Base-by-base conservation (phyloP, 2,329 filamentous ascomycete species). In the Fusarium mundagurra region DNA sequence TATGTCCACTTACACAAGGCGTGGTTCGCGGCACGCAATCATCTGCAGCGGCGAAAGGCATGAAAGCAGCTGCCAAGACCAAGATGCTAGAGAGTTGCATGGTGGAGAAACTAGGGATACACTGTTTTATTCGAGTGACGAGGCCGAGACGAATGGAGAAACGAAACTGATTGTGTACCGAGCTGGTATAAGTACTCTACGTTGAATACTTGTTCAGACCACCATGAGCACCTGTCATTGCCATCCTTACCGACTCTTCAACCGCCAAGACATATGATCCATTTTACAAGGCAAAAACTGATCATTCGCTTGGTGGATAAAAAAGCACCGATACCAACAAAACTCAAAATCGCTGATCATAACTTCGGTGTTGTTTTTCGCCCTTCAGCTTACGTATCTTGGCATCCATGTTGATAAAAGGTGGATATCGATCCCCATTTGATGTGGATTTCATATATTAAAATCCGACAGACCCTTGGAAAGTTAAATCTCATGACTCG, bases 181-280 rank as follows among this genome's bases (percentile, higher is more conserved):
- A 22, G 33, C 13, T 22, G 18, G 24, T 17, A 22, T 54, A 38
- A 7, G 5, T 38, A 54, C 18, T 6, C 6, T 7, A 18, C 17
- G 31, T 9, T 12, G 31, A 33, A 9, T 12, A 10, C 31, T 10
- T 33, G 8, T 33, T 4, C 9, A 33, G 31, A 9, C 31, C 31
- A 33, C 3, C 9, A 12, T 33, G 9, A 11, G 22, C 5, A 12
- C 2, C 9, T 22, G 13, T 2, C n/a, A 17, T 1, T 3, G 0
- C 13, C 6, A 0, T 12, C 18, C 2, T 53, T 27, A 38, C 33
- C 33, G 33, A 22, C n/a, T 27, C 1, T 13, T 27, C 1, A 4
- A 27, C 2, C 6, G 18, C 50, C 33, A 13, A 22, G 50, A 9
- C 7, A 12, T 17, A 13, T 27, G 9, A 17, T 27, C 33, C 33